Conservation (phyloP, 768 basidiomycete genomes). For the Galerina marginata region DNA sequence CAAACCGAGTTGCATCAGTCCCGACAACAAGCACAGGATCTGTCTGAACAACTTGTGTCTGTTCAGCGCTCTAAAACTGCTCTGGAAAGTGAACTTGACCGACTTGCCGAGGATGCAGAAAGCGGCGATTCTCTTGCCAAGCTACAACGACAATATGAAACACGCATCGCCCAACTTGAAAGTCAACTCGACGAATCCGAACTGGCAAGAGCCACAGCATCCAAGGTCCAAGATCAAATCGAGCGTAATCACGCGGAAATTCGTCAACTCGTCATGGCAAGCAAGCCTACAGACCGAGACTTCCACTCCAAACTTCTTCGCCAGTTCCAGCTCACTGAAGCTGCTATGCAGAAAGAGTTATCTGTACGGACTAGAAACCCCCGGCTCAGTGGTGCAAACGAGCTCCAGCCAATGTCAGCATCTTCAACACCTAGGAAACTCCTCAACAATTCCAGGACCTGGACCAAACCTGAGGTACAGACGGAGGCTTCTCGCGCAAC, state of each 20-base stretch:
- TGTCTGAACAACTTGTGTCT: conserved; percentile 54
- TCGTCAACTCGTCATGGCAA: conserved; percentile 64
- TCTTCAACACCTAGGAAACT: conserved; percentile 51
- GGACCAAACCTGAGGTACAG: conserved; percentile 13
- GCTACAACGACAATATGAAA: conserved; percentile 67
- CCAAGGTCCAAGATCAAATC: conserved; percentile 64
- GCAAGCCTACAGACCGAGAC: conserved; percentile 59
- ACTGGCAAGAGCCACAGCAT: conserved; percentile 50
- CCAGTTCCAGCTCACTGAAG: conserved; percentile 67
- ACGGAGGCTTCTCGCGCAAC: conserved; percentile 28
- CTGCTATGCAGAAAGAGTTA: conserved; percentile 59
- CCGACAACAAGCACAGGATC: conserved; percentile 60
- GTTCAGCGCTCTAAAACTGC: conserved; percentile 67
- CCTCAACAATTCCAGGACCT: conserved; percentile 16
- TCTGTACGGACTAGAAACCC: conserved; percentile 41
- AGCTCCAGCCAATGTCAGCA: conserved; percentile 46
- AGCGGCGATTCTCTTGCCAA: conserved; percentile 59
- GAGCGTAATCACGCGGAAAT: conserved; percentile 77
- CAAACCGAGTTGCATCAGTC: conserved; percentile 64
- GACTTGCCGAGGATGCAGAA: conserved; percentile 66
- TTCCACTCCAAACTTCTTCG: conserved; percentile 67
- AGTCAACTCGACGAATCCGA: conserved; percentile 63
- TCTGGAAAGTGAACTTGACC: conserved; percentile 69
- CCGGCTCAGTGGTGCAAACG: conserved; percentile 37
- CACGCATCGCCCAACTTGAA: conserved; percentile 66